phyloP scores from a whole-genome alignment of 441 rosid species.

The Adansonia gregorii region DNA sequence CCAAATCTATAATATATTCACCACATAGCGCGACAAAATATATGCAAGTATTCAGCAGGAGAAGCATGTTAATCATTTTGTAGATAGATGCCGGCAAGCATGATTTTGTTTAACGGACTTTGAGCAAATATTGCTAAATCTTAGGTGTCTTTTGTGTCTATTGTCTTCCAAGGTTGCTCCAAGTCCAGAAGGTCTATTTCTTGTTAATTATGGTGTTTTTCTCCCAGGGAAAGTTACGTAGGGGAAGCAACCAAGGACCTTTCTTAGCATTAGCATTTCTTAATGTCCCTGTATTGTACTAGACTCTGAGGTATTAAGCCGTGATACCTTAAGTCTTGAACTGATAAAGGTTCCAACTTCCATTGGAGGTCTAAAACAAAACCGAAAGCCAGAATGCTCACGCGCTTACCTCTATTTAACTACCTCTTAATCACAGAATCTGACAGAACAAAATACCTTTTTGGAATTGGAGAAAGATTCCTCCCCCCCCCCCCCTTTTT shows the following conservation, averaged over 20 bases:
- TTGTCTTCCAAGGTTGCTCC: conserved; percentile 23
- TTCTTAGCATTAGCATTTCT: no score
- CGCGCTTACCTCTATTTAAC: neutral
- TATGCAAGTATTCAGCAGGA: conserved; percentile 5
- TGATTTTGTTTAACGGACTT: conserved; percentile 21
- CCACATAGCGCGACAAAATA: conserved; percentile 3
- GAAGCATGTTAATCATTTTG: no score
- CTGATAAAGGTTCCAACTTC: conserved; percentile 7
- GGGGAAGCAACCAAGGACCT: no score
- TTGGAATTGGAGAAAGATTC: neutral
- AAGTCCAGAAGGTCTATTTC: neutral
- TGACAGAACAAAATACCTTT: no score
- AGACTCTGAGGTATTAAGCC: no score
- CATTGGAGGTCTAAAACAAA: neutral
- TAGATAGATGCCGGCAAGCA: neutral
- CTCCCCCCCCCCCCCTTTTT: no score
- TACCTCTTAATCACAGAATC: neutral
- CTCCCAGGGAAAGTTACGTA: no score
- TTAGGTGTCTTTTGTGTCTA: conserved; percentile 34
- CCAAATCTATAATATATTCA: neutral
- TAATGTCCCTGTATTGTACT: no score
- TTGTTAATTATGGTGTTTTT: no score
- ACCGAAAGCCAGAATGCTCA: neutral
- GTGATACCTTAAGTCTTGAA: neutral
- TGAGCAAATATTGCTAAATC: conserved; percentile 13